A percentile compares a stretch with the other conserved stretches of the same genome.
These are phyloP conservation scores for Chaetomium sp. DNA, from an alignment of 2,329 filamentous ascomycete species.

Conservation along the genomic window DNA sequence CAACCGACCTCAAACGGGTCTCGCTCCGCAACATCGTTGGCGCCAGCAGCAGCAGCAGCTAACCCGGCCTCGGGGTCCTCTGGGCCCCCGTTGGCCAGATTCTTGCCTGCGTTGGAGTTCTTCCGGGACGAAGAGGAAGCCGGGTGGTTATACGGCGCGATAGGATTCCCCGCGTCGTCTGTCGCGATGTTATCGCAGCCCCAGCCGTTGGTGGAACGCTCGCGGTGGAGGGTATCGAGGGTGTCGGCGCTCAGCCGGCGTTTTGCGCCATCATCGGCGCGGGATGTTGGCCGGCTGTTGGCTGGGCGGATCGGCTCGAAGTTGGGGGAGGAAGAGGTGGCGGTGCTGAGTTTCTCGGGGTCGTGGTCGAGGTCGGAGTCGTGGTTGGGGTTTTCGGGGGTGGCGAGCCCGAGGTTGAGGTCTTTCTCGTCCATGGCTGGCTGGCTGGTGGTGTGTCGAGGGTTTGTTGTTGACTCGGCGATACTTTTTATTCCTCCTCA, in stretches of 20 bases:
- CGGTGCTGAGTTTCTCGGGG: neutral
- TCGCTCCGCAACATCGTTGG: too few relatives aligned
- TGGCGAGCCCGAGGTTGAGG: neutral
- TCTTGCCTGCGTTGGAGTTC: neutral
- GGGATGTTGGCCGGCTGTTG: neutral
- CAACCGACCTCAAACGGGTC: constrained; percentile 64
- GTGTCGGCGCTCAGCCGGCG: constrained; percentile 11
- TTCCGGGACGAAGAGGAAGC: neutral
- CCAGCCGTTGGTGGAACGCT: constrained; percentile 41
- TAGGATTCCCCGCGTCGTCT: neutral
- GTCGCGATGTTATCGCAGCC: constrained; percentile 31
- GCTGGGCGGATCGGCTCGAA: constrained; percentile 4
- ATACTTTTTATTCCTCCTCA: neutral
- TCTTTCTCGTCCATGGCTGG: neutral
- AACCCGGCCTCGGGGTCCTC: neutral
- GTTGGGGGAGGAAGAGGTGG: neutral
- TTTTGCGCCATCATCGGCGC: neutral
- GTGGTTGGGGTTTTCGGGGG: neutral
- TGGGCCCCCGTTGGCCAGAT: neutral
- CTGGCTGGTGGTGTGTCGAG: neutral
- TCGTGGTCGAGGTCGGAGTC: neutral
- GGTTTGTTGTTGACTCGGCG: neutral
- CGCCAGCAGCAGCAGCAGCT: too few relatives aligned
- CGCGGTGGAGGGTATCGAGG: constrained; percentile 25
- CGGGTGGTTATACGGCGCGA: constrained; percentile 8